phyloP scores from a whole-genome alignment of 2,329 filamentous ascomycete species.

The Cryoendolithus antarcticus region DNA sequence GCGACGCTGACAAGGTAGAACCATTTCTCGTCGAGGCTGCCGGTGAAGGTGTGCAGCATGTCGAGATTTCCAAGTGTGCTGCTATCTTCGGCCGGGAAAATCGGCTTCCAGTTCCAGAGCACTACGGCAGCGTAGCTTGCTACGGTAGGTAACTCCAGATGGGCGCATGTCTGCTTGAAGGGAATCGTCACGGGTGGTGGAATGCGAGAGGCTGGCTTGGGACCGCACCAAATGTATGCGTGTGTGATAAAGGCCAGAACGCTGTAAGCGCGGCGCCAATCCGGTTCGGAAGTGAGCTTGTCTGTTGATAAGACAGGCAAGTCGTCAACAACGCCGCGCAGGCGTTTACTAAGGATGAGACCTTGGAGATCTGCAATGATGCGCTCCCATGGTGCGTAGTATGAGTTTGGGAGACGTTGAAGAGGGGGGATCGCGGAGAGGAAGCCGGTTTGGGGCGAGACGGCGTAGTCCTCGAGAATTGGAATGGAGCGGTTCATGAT shows the following conservation, averaged over 20 bases:
- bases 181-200: slow-evolving; percentile 76
- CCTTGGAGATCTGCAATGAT: slow-evolving; percentile 76
- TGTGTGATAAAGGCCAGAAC: slow-evolving; percentile 71
- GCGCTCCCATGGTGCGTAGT: slow-evolving; percentile 92
- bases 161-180: slow-evolving; percentile 59
- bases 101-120: slow-evolving; percentile 92
- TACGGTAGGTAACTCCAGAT: slow-evolving; percentile 75
- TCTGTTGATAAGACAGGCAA: slow-evolving; percentile 75
- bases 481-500: slow-evolving; percentile 33
- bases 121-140: slow-evolving; percentile 87
- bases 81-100: slow-evolving; percentile 71
- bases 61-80: slow-evolving; percentile 79
- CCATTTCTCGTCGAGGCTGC: slow-evolving; percentile 93
- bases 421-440: slow-evolving; percentile 72
- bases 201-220: slow-evolving; percentile 56
- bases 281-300: slow-evolving; percentile 67
- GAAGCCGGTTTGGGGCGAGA: slow-evolving; percentile 71
- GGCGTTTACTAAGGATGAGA: slow-evolving; percentile 70
- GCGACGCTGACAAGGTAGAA: slow-evolving; percentile 94
- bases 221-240: slow-evolving; percentile 80
- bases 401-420: slow-evolving; percentile 68
- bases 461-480: slow-evolving; percentile 61
- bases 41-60: slow-evolving; percentile 82
- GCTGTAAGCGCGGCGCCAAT: slow-evolving; percentile 83
- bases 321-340: slow-evolving; percentile 66